Evolutionary conservation across 169 alveolate genomes (phyloP).

Genomic region (Plasmodium adleri): DNA sequence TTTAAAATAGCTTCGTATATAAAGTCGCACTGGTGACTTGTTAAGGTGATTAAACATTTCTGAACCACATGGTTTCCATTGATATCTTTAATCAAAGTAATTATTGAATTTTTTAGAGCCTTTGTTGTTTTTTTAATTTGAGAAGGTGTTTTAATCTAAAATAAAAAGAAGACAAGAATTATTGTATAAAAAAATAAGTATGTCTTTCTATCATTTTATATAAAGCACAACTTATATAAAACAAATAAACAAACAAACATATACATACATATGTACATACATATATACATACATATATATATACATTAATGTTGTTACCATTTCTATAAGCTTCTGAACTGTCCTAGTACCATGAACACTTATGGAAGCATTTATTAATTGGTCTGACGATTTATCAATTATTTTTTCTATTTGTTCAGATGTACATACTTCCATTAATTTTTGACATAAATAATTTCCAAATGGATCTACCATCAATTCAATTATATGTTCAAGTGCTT

Average conservation of each 20-base stretch:
- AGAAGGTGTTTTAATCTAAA: conserved; percentile 45
- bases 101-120: conserved; percentile 78
- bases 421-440: conserved; percentile 90
- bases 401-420: conserved; percentile 80
- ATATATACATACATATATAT: background rate
- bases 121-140: conserved; percentile 44
- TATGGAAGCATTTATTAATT: conserved; percentile 87
- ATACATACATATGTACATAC: background rate
- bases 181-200: conserved; percentile 2
- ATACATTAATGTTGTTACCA: conserved; percentile 29
- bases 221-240: background rate
- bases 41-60: conserved; percentile 85
- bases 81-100: conserved; percentile 87
- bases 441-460: conserved; percentile 95
- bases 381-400: conserved; percentile 83
- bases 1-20: conserved; percentile 86
- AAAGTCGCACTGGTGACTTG: conserved; percentile 89
- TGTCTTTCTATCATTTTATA: too few species aligned
- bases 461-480: conserved; percentile 93
- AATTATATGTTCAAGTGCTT: conserved; percentile 84
- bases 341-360: conserved; percentile 96
- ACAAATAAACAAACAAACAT: background rate
- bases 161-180: background rate
- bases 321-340: conserved; percentile 93
- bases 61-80: conserved; percentile 96